These are phyloP conservation scores for Panellus pusillus DNA, from an alignment of 768 basidiomycete genomes.

Conservation along the genomic window DNA sequence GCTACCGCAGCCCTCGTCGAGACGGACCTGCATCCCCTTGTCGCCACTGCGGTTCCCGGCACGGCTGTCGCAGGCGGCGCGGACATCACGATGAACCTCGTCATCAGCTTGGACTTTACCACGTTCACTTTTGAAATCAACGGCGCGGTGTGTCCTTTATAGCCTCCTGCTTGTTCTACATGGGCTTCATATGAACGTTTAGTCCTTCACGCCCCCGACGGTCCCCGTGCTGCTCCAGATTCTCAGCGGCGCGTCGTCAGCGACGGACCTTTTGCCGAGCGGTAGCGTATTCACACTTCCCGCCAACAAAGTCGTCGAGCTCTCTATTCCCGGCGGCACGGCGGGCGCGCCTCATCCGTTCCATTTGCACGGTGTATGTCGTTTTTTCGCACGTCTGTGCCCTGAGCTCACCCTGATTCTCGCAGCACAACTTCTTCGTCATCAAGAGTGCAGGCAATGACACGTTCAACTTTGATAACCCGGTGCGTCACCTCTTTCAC, in stretches of 20 bases:
- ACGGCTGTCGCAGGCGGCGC: constrained; percentile 21
- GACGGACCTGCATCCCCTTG: constrained; percentile 34
- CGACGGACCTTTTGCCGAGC: constrained; percentile 38
- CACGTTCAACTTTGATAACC: constrained; percentile 44
- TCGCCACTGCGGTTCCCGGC: constrained; percentile 32
- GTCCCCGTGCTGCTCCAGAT: constrained; percentile 52
- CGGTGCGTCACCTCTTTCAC: constrained; percentile 21
- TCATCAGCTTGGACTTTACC: constrained; percentile 8
- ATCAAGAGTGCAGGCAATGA: constrained; percentile 33
- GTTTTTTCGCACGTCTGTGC: neutral
- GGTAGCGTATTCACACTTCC: constrained; percentile 47
- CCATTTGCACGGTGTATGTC: constrained; percentile 32
- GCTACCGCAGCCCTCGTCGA: constrained; percentile 35
- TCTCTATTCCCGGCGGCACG: constrained; percentile 41
- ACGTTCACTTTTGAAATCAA: constrained; percentile 7
- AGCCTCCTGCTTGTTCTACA: neutral
- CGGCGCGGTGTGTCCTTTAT: constrained; percentile 1
- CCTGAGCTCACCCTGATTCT: neutral
- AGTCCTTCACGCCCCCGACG: constrained; percentile 34
- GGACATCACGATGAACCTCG: constrained; percentile 10
- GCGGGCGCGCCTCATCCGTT: constrained; percentile 35
- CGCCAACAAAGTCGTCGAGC: constrained; percentile 44
- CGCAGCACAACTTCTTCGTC: constrained; percentile 38
- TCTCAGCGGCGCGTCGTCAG: constrained; percentile 40
- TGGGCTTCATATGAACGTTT: neutral